Evolutionary conservation across 2,329 filamentous ascomycete genomes (phyloP).

Genomic region (Cadophora sp.): DNA sequence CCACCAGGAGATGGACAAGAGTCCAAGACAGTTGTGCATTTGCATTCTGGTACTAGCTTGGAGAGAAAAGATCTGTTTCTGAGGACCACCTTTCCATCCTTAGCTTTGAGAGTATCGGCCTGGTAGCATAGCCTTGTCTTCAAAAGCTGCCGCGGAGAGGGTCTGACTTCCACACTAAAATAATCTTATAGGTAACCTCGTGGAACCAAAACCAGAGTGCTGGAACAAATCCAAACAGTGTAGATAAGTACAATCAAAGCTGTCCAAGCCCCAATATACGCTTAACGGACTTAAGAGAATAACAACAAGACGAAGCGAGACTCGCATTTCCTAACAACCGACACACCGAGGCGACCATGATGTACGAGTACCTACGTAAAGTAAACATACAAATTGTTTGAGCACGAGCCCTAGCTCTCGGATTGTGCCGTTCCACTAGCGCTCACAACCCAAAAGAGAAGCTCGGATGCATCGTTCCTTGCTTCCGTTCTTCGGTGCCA

Average conservation of each 20-base stretch:
- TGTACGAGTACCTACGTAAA: not conserved
- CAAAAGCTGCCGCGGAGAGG: not conserved
- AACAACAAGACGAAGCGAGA: not conserved
- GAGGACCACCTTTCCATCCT: not conserved
- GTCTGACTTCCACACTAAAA: not conserved
- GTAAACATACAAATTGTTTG: not conserved
- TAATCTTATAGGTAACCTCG: not conserved
- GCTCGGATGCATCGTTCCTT: constrained; percentile 2
- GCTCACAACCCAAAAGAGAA: not conserved
- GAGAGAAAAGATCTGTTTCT: not conserved
- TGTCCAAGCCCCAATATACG: not conserved
- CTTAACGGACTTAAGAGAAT: not conserved
- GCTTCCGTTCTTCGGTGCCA: not conserved
- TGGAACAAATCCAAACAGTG: not conserved
- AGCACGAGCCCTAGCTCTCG: not conserved
- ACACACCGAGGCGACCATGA: not conserved
- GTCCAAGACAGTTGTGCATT: not conserved
- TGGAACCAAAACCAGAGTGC: not conserved
- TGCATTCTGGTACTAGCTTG: not conserved
- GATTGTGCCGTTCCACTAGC: not conserved
- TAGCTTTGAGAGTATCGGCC: not conserved
- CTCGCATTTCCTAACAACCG: not conserved
- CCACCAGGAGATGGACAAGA: not conserved
- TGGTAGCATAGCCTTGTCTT: not conserved
- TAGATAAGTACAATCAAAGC: not conserved